Conservation (phyloP, 202 grass and related monocot species). For the Schoenoplectus triqueter region DNA sequence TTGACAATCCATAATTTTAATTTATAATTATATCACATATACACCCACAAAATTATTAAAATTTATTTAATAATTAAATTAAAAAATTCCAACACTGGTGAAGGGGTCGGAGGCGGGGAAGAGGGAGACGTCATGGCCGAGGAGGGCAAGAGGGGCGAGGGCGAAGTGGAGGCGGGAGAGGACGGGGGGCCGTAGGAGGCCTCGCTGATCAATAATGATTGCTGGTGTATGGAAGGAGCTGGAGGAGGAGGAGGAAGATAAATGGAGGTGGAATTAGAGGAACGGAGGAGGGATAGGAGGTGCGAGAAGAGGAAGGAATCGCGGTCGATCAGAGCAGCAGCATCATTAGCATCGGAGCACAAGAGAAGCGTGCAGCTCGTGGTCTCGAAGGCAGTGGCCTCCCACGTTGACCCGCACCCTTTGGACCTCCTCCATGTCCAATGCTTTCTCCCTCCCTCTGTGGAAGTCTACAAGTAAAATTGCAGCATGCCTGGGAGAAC, state of each 20-base stretch:
- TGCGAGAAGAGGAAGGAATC: slow-evolving; percentile 65
- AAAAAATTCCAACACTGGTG: slow-evolving; percentile 30
- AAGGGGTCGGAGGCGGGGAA: slow-evolving; percentile 66
- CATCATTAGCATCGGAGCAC: slow-evolving; percentile 23
- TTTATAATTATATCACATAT: too few relatives aligned
- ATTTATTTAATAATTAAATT: too few relatives aligned
- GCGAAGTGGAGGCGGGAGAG: slow-evolving; percentile 53
- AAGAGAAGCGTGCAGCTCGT: slow-evolving; percentile 48
- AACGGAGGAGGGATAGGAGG: slow-evolving; percentile 63
- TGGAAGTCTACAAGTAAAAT: background rate
- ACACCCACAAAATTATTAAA: too few relatives aligned
- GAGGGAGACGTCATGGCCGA: slow-evolving; percentile 67
- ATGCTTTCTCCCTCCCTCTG: background rate
- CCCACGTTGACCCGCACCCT: slow-evolving; percentile 68
- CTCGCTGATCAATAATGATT: slow-evolving; percentile 59
- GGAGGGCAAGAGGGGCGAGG: slow-evolving; percentile 72
- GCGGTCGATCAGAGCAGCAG: slow-evolving; percentile 52
- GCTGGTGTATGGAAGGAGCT: background rate
- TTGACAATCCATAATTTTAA: too few relatives aligned
- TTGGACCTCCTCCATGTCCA: slow-evolving; percentile 26
- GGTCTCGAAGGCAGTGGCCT: slow-evolving; percentile 69
- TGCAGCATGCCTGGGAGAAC: too few relatives aligned
- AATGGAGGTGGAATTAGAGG: slow-evolving; percentile 29
- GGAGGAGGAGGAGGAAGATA: too few relatives aligned
- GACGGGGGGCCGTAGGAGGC: slow-evolving; percentile 49